Evolutionary conservation across 352 stramenopile species (phyloP), one percentile per base, ranked within the genome.

Genomic region (Globisporangium yorkense): DNA sequence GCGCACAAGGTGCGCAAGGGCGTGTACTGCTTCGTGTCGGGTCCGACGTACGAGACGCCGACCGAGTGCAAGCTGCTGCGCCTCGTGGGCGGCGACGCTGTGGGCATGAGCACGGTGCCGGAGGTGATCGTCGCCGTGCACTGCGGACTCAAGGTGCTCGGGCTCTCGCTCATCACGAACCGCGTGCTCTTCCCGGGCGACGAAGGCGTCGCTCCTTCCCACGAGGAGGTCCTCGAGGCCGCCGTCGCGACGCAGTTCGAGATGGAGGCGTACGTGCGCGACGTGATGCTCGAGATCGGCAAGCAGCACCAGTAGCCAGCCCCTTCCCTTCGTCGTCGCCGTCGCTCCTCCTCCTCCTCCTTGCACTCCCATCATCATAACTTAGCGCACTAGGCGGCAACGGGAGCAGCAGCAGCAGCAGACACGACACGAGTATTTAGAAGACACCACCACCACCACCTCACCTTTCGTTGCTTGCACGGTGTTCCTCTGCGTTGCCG

Each of bases 81-180:
- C 48, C 70, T 89, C 21, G 77, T 98, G 7, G 94, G 96, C 37
- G 90, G 85, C 21, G 92, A 98, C 68, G 82, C 88, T 20, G 96
- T 99, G 2, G 96, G 96, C 16, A 99, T 99, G 96, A 96, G 78
- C 59, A 99, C 96, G 0, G 88, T 97, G 18, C 96, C 96, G 0
- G 97, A 99, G 67, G 90, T 98, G 46, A 90, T 98, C n/a, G 94
- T 97, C 20, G 95, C 96, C 2, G 80, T 87, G 53, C 96, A 99
- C 72, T 97, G 89, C 53, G 94, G 93, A 8, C 85, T 99, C 57
- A 87, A 95, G 65, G 92, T 99, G 13, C 74, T 99, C 43, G 96
- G 90, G n/a, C 64, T 99, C 33, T 98, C 87, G 50, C 69, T 99
- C 27, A 98, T 99, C 66, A 99, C 96, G 21, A 99, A 99, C 75